Conservation (phyloP, 2,329 filamentous ascomycete species). For the Fusarium albidum region DNA sequence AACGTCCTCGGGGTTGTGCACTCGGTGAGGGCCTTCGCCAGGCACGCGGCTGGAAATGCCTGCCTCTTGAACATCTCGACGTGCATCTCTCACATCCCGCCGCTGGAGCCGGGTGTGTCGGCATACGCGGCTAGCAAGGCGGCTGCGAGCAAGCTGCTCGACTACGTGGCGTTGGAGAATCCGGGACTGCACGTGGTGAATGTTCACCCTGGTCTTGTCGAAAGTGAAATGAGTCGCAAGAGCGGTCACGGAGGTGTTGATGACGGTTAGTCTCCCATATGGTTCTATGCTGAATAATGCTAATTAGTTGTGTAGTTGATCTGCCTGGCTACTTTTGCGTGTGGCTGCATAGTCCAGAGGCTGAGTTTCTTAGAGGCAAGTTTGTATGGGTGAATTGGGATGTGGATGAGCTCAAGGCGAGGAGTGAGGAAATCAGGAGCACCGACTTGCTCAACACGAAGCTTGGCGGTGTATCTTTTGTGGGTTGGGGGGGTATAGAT, state of each 20-base stretch:
- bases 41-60: slow-evolving; percentile 19
- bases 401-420: not conserved
- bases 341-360: slow-evolving; percentile 3
- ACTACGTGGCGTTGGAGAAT: slow-evolving; percentile 47
- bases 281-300: not conserved
- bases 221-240: slow-evolving; percentile 43
- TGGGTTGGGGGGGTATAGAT: not conserved
- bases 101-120: slow-evolving; percentile 28
- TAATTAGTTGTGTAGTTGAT: slow-evolving; percentile 3
- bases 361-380: not conserved
- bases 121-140: slow-evolving; percentile 48
- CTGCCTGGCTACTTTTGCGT: slow-evolving; percentile 19
- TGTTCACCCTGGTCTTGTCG: slow-evolving; percentile 52
- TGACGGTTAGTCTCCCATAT: not conserved
- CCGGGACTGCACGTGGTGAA: slow-evolving; percentile 47
- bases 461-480: not conserved
- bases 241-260: not conserved
- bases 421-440: not conserved
- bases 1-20: slow-evolving; percentile 39
- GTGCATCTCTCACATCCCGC: slow-evolving; percentile 32
- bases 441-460: not conserved
- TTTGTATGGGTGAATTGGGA: slow-evolving; percentile 16
- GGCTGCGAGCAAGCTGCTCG: slow-evolving; percentile 46
- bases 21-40: slow-evolving; percentile 35
- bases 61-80: slow-evolving; percentile 35